Conservation (phyloP, 1,284 basidiomycete species). For the Irpex sp. region DNA sequence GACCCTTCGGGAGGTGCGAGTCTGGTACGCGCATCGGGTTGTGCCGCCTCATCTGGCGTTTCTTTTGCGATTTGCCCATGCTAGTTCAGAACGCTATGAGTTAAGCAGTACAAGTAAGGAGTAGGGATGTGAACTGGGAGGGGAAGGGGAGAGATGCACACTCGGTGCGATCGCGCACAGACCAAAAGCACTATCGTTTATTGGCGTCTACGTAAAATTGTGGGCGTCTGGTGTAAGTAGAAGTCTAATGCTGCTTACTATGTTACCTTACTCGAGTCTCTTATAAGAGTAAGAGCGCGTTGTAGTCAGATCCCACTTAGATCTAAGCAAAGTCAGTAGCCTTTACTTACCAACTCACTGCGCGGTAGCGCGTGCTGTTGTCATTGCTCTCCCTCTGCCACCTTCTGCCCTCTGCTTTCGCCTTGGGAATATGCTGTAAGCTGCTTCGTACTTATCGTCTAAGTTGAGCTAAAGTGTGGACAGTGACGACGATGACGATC, state of each 20-base stretch:
- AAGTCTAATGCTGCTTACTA: background rate
- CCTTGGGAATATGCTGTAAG: background rate
- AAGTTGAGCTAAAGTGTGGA: background rate
- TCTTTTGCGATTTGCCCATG: constrained; percentile 92
- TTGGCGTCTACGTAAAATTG: background rate
- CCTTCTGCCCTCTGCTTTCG: background rate
- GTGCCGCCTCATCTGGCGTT: constrained; percentile 74
- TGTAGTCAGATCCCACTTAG: background rate
- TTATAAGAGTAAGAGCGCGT: background rate
- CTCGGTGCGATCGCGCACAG: background rate
- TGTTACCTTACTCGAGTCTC: background rate
- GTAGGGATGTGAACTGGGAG: background rate
- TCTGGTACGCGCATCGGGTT: constrained; percentile 92
- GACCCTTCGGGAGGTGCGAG: constrained; percentile 79
- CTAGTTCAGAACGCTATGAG: background rate
- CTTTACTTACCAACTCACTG: background rate
- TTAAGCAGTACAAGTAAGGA: no score
- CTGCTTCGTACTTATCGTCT: background rate
- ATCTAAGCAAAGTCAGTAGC: background rate
- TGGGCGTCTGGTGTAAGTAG: background rate
- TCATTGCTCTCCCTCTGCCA: background rate
- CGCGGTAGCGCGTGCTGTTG: background rate
- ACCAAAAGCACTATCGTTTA: background rate
- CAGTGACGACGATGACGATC: constrained; percentile 73
- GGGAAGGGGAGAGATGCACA: background rate